phyloP scores from a whole-genome alignment of 371 early-diverging fungal species.

The Parasitella parasitica region DNA sequence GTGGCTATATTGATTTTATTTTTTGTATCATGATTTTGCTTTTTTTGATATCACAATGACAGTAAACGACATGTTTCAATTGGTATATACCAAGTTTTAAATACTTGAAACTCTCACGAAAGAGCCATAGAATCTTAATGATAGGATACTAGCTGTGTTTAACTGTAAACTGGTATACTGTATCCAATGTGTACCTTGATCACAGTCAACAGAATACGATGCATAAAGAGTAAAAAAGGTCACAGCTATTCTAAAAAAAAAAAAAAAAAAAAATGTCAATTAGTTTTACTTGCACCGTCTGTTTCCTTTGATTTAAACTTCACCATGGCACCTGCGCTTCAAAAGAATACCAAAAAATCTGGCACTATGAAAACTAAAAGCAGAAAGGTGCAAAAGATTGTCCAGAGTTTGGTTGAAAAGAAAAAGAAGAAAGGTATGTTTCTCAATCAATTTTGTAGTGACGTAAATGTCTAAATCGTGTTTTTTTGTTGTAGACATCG shows the following conservation, averaged over 20 bases:
- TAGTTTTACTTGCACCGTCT: too few species aligned
- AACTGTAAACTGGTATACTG: neutral
- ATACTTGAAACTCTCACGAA: too few species aligned
- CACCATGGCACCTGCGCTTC: slow-evolving; percentile 8
- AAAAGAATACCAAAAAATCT: slow-evolving; percentile 6
- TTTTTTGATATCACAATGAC: too few species aligned
- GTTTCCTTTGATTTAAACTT: neutral
- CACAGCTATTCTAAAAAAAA: neutral
- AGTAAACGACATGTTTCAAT: too few species aligned
- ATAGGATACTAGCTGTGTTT: neutral
- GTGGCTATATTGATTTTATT: too few species aligned
- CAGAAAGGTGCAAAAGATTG: slow-evolving; percentile 8
- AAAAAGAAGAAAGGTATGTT: neutral
- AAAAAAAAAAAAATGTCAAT: neutral
- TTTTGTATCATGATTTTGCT: too few species aligned
- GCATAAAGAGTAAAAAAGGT: slow-evolving; percentile 1
- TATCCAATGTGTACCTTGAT: neutral
- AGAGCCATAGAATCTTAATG: too few species aligned
- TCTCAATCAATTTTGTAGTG: neutral
- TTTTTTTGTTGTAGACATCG: neutral
- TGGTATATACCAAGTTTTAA: too few species aligned
- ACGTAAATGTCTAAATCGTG: neutral
- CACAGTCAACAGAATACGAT: neutral
- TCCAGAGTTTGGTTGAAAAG: neutral
- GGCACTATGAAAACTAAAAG: neutral